Percentiles rank a stretch among this genome's conserved stretches.
phyloP scores from a whole-genome alignment of 768 basidiomycete species.

The Termitomyces sp. region DNA sequence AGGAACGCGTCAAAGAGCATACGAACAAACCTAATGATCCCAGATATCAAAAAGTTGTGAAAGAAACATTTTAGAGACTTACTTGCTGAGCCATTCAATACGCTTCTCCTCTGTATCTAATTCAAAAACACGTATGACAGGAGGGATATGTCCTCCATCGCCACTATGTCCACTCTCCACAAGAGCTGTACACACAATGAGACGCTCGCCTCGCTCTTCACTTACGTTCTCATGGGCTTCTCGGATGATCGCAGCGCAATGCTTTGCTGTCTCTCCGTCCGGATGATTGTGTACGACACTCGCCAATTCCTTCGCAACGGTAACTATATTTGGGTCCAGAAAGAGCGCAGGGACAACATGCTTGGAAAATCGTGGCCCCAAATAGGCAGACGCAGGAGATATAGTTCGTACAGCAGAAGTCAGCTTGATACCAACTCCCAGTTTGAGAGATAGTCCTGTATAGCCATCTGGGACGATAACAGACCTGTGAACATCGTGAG shows the following conservation, averaged over 20 bases:
- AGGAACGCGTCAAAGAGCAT: slow-evolving; percentile 51
- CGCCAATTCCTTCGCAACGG: slow-evolving; percentile 51
- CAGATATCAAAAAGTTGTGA: slow-evolving; percentile 1
- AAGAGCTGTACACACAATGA: slow-evolving; percentile 53
- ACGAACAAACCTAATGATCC: slow-evolving; percentile 33
- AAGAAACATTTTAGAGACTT: background rate
- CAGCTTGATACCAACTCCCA: slow-evolving; percentile 50
- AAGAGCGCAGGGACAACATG: slow-evolving; percentile 44
- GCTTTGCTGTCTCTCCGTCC: slow-evolving; percentile 47
- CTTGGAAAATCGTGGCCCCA: slow-evolving; percentile 51
- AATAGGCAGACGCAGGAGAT: slow-evolving; percentile 51
- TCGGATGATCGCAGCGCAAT: slow-evolving; percentile 47
- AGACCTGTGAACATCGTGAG: slow-evolving; percentile 29
- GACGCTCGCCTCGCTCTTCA: slow-evolving; percentile 41
- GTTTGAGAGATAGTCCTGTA: slow-evolving; percentile 43
- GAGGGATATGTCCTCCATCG: slow-evolving; percentile 36
- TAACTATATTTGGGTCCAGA: slow-evolving; percentile 43
- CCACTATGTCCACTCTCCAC: slow-evolving; percentile 50
- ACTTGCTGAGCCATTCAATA: slow-evolving; percentile 46
- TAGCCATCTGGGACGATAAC: slow-evolving; percentile 45
- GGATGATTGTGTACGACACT: slow-evolving; percentile 43
- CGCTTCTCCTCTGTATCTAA: slow-evolving; percentile 48
- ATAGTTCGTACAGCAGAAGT: slow-evolving; percentile 56
- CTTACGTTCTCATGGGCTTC: slow-evolving; percentile 45
- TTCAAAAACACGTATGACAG: slow-evolving; percentile 44